phyloP scores from a whole-genome alignment of 805 yeast species.

The Cyberlindnera mississippiensis region DNA sequence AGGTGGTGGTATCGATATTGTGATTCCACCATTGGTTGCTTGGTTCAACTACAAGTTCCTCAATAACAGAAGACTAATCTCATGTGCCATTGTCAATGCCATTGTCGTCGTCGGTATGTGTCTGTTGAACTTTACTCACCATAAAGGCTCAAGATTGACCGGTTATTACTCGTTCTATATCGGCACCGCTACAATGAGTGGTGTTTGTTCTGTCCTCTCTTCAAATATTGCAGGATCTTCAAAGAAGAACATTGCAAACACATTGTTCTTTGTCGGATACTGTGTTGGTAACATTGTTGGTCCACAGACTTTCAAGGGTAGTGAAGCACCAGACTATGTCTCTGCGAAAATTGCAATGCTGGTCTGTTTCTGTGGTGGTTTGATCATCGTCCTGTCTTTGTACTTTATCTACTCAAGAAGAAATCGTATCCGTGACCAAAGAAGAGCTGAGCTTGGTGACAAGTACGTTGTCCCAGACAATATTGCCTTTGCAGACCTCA shows the following conservation, averaged over 20 bases:
- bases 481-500: slow-evolving; percentile 40
- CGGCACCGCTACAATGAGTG: slow-evolving; percentile 33
- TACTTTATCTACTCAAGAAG: slow-evolving; percentile 31
- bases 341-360: slow-evolving; percentile 40
- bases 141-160: slow-evolving; percentile 21
- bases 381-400: slow-evolving; percentile 35
- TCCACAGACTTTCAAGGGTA: slow-evolving; percentile 61
- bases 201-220: slow-evolving; percentile 32
- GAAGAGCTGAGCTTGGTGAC: slow-evolving; percentile 25
- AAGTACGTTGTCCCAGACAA: slow-evolving; percentile 28
- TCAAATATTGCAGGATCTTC: slow-evolving; percentile 68
- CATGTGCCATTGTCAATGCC: slow-evolving; percentile 6
- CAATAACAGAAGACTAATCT: slow-evolving; percentile 7
- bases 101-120: slow-evolving; percentile 12
- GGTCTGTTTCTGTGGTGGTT: slow-evolving; percentile 19
- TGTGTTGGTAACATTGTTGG: slow-evolving; percentile 68
- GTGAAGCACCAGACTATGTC: slow-evolving; percentile 54
- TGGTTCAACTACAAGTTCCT: slow-evolving; percentile 7
- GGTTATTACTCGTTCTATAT: slow-evolving; percentile 31
- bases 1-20: slow-evolving; percentile 31
- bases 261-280: slow-evolving; percentile 57
- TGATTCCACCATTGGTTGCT: slow-evolving; percentile 14
- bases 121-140: slow-evolving; percentile 9
- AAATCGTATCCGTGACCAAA: slow-evolving; percentile 40
- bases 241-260: slow-evolving; percentile 58